A percentile compares a stretch with the other conserved stretches of the same genome.
Conservation (phyloP, 2,329 filamentous ascomycete genomes). For the Pseudocercospora macadamiae region DNA sequence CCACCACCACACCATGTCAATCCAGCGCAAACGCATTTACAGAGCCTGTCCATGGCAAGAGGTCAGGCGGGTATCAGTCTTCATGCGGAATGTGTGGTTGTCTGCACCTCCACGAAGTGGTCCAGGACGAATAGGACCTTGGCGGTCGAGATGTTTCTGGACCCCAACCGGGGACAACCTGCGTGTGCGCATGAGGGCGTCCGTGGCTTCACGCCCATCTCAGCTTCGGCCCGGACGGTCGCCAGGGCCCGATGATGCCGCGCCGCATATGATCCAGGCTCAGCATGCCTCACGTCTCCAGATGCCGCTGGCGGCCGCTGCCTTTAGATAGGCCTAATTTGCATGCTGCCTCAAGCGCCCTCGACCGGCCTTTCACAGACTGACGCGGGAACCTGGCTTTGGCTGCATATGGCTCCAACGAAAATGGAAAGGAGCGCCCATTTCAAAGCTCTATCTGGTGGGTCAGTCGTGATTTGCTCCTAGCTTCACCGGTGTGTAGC, state of each 20-base stretch:
- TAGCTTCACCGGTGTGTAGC: neutral
- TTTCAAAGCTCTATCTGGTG: neutral
- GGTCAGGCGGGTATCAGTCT: neutral
- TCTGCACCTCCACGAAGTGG: no score
- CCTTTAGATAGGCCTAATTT: neutral
- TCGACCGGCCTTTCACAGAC: neutral
- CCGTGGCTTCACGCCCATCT: neutral
- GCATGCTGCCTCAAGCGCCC: conserved; percentile 1
- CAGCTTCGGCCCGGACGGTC: neutral
- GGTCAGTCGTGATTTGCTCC: conserved; percentile 1
- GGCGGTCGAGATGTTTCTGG: neutral
- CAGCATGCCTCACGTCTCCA: neutral
- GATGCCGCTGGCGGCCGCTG: neutral
- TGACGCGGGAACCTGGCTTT: neutral
- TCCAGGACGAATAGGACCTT: neutral
- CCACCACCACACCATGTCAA: neutral
- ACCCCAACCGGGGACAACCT: neutral
- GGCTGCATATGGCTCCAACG: neutral
- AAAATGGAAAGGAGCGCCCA: neutral
- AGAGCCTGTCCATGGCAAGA: neutral
- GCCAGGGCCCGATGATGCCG: neutral
- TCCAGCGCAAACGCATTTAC: neutral
- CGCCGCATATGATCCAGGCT: neutral
- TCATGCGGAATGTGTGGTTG: neutral
- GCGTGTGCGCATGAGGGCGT: no score